phyloP scores from a whole-genome alignment of 176 grass and related monocot genomes.

The Eragrostis nindensis region DNA sequence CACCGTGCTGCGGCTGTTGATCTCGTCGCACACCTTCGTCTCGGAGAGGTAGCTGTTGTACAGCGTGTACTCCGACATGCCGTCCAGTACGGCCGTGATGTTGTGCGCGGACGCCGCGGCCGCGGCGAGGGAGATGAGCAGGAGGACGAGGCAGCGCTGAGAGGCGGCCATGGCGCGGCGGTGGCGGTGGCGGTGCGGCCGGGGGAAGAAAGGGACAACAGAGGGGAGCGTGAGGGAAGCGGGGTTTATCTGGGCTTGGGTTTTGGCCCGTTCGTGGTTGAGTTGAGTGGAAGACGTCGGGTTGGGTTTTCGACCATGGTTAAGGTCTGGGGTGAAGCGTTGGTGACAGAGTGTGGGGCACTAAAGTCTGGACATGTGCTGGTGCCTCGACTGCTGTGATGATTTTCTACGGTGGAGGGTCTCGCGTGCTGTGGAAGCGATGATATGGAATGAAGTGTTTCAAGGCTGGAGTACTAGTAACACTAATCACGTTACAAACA shows the following conservation, averaged over 20 bases:
- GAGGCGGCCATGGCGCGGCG: conserved; percentile 30
- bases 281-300: neutral
- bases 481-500: too few relatives aligned
- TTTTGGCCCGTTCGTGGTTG: conserved; percentile 19
- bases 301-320: conserved; percentile 47
- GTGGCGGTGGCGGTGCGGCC: neutral
- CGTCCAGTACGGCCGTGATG: conserved; percentile 85
- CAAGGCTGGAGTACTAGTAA: too few relatives aligned
- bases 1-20: conserved; percentile 79
- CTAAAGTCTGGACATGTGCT: conserved; percentile 21
- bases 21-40: conserved; percentile 98
- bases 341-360: conserved; percentile 29
- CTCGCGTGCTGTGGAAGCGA: neutral
- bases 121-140: conserved; percentile 13
- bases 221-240: neutral
- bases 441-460: conserved; percentile 9
- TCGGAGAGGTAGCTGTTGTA: conserved; percentile 90
- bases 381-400: conserved; percentile 33
- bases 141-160: conserved; percentile 36
- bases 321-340: conserved; percentile 31
- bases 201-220: too few relatives aligned
- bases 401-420: conserved; percentile 35
- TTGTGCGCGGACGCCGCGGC: conserved; percentile 54
- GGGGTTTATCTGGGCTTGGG: conserved; percentile 11
- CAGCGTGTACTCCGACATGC: conserved; percentile 68